Evolutionary conservation across 1,139 yeast species (phyloP).

Genomic region (Sugiyamaella pinicola): DNA sequence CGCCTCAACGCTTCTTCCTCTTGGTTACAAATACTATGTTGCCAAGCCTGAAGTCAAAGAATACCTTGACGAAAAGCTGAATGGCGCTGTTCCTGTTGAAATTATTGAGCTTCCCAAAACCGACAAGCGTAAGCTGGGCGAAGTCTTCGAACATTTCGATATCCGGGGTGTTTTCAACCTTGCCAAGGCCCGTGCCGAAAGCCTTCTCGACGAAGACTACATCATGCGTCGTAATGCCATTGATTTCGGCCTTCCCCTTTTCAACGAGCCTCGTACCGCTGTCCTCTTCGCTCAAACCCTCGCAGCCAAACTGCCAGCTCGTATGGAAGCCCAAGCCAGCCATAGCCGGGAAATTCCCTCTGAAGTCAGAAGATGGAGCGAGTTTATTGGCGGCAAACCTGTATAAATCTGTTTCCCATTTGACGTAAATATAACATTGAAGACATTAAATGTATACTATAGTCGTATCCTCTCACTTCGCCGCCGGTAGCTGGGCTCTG

Average conservation of each 20-base stretch:
- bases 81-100: conserved; percentile 51
- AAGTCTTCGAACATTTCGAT: conserved; percentile 82
- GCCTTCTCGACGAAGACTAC: conserved; percentile 83
- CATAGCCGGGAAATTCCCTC: conserved; percentile 61
- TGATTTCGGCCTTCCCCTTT: conserved; percentile 94
- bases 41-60: conserved; percentile 72
- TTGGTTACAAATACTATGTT: conserved; percentile 81
- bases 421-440: background rate
- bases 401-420: conserved; percentile 56
- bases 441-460: background rate
- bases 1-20: conserved; percentile 64
- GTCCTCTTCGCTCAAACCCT: conserved; percentile 83
- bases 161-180: conserved; percentile 88
- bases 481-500: conserved; percentile 9
- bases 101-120: conserved; percentile 88
- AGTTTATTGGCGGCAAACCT: conserved; percentile 89
- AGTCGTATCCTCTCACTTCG: conserved; percentile 1
- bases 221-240: conserved; percentile 99
- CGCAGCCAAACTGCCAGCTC: conserved; percentile 62
- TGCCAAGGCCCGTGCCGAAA: conserved; percentile 86
- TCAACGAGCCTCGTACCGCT: conserved; percentile 95
- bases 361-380: conserved; percentile 96
- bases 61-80: conserved; percentile 58
- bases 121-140: conserved; percentile 90
- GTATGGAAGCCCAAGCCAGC: conserved; percentile 40